A percentile compares a stretch with the other conserved stretches of the same genome.
Conservation (phyloP, 225 moss, liverwort and hornwort genomes). For the Straminergon stramineum region DNA sequence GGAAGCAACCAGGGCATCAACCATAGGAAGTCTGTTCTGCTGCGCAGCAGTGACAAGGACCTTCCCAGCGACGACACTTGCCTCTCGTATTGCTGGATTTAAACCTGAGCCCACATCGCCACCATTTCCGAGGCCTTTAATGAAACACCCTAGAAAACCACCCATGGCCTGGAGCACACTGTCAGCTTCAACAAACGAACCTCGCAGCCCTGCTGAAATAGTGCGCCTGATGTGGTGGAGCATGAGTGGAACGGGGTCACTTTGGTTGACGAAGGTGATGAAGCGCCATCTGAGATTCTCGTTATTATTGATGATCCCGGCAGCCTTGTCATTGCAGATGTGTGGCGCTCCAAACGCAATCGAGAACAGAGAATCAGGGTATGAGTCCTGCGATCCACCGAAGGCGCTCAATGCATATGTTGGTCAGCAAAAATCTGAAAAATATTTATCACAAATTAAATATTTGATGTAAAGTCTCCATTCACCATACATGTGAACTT, state of each 20-base stretch:
- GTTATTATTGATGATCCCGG: not conserved
- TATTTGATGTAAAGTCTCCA: not conserved
- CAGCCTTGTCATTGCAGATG: not conserved
- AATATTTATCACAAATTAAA: not conserved
- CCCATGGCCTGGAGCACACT: not conserved
- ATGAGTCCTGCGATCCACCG: not conserved
- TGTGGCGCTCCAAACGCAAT: not conserved
- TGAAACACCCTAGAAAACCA: not conserved
- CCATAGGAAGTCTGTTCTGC: not conserved
- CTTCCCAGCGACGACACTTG: not conserved
- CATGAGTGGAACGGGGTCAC: not conserved
- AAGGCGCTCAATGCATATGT: not conserved
- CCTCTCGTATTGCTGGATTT: not conserved
- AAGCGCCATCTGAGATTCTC: not conserved
- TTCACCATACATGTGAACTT: not conserved
- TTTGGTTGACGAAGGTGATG: not conserved
- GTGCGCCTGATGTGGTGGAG: not conserved
- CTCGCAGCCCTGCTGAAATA: not conserved
- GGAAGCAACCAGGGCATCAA: not conserved
- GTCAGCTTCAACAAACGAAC: not conserved
- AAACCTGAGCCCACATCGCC: not conserved
- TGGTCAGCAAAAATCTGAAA: not conserved
- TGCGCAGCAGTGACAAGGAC: too few species aligned
- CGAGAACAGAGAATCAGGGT: not conserved
- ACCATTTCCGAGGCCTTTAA: not conserved